Conservation (phyloP, 2,329 filamentous ascomycete genomes). For the Knufia petricola region DNA sequence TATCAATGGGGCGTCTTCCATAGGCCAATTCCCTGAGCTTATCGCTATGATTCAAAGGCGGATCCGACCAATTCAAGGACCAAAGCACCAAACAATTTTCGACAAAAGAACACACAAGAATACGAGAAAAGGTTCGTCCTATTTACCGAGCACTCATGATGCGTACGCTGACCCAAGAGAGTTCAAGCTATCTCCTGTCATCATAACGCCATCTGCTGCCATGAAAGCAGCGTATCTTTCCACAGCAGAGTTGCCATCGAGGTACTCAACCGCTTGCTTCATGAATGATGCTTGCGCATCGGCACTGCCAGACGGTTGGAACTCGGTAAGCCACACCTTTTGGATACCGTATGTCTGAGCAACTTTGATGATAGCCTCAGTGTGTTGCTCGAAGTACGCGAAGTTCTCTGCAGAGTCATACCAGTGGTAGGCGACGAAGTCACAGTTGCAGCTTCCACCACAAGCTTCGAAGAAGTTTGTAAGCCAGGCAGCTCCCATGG, state of each 20-base stretch:
- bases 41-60: background rate
- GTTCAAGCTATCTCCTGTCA: slow-evolving; percentile 22
- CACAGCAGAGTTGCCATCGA: slow-evolving; percentile 31
- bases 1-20: background rate
- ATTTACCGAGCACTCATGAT: background rate
- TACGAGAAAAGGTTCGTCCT: background rate
- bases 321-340: slow-evolving; percentile 40
- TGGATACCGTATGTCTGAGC: slow-evolving; percentile 27
- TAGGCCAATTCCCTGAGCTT: background rate
- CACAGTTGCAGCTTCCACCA: slow-evolving; percentile 29
- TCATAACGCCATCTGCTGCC: slow-evolving; percentile 27
- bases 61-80: background rate
- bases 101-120: slow-evolving; percentile 1
- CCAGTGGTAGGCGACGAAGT: slow-evolving; percentile 38
- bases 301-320: slow-evolving; percentile 24
- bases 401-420: slow-evolving; percentile 28
- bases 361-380: slow-evolving; percentile 28
- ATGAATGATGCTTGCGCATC: slow-evolving; percentile 28
- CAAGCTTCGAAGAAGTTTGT: slow-evolving; percentile 32
- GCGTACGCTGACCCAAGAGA: slow-evolving; percentile 11
- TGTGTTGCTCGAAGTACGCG: slow-evolving; percentile 31
- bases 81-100: background rate
- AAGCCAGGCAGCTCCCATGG: slow-evolving; percentile 34
- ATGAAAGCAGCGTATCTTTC: slow-evolving; percentile 37
- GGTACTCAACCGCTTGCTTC: slow-evolving; percentile 29